phyloP scores from a whole-genome alignment of 352 stramenopile species.

The Albugo candida region DNA sequence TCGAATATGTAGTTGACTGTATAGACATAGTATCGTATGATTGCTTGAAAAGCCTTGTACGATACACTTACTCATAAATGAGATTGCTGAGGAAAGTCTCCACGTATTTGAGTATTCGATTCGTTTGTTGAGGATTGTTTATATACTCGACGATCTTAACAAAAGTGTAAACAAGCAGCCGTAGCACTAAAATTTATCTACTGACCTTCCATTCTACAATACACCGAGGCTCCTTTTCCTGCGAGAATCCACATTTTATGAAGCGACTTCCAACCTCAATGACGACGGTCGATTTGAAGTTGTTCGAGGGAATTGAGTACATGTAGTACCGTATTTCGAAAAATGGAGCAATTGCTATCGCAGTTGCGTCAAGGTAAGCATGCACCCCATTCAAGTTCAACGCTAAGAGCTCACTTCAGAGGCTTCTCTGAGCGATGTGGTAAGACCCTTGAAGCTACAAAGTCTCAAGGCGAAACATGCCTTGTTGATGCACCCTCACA shows the following conservation, averaged over 20 bases:
- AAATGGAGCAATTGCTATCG: too few species aligned
- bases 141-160: slow-evolving; percentile 37
- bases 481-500: too few species aligned
- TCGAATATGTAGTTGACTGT: slow-evolving; percentile 42
- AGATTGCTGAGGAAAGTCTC: slow-evolving; percentile 31
- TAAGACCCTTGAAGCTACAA: too few species aligned
- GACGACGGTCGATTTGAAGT: slow-evolving; percentile 26
- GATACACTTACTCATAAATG: slow-evolving; percentile 45
- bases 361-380: too few species aligned
- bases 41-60: neutral
- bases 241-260: slow-evolving; percentile 46
- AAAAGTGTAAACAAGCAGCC: neutral
- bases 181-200: neutral
- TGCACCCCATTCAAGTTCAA: too few species aligned
- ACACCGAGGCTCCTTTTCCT: slow-evolving; percentile 47
- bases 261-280: slow-evolving; percentile 54
- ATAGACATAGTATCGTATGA: slow-evolving; percentile 7
- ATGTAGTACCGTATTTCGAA: too few species aligned
- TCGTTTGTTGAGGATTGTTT: slow-evolving; percentile 8
- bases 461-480: too few species aligned
- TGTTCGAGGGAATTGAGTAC: too few species aligned
- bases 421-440: too few species aligned
- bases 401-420: too few species aligned
- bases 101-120: slow-evolving; percentile 18
- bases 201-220: slow-evolving; percentile 47